A percentile compares a stretch with the other conserved stretches of the same genome.
phyloP scores from a whole-genome alignment of 495 filamentous ascomycete species.

The Chaetomium fimeti region DNA sequence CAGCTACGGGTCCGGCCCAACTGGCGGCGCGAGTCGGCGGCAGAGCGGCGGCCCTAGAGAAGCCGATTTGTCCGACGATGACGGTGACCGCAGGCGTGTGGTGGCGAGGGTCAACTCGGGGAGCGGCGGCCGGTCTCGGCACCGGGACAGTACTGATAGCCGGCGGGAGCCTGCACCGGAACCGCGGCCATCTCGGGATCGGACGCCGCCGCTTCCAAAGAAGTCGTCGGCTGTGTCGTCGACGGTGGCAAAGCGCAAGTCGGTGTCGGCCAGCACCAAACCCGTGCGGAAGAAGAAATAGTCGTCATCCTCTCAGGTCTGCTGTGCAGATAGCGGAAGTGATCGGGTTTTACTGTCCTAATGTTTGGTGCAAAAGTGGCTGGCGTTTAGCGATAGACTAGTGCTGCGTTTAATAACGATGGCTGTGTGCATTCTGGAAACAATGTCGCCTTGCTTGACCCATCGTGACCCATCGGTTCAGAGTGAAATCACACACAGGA shows the following conservation, averaged over 20 bases:
- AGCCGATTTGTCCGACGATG: constrained; percentile 10
- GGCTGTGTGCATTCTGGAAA: too few species aligned
- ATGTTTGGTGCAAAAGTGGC: constrained; percentile 8
- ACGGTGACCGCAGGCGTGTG: background rate
- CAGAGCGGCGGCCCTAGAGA: constrained; percentile 7
- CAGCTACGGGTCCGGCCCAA: constrained; percentile 13
- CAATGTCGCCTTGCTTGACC: too few species aligned
- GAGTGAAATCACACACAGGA: too few species aligned
- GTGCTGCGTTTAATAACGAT: constrained; percentile 25
- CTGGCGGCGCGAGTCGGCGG: constrained; percentile 4
- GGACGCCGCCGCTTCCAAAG: constrained; percentile 28
- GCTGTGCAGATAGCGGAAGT: constrained; percentile 10
- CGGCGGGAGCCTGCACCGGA: constrained; percentile 33
- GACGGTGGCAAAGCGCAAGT: constrained; percentile 33
- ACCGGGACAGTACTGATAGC: constrained; percentile 14
- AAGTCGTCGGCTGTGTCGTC: constrained; percentile 28
- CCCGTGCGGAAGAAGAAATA: constrained; percentile 36
- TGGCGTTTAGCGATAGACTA: constrained; percentile 30
- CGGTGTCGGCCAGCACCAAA: constrained; percentile 18
- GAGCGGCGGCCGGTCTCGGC: constrained; percentile 19
- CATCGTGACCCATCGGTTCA: too few species aligned
- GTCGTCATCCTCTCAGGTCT: constrained; percentile 8
- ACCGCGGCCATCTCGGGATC: constrained; percentile 26
- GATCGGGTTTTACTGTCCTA: constrained; percentile 9
- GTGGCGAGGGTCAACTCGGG: constrained; percentile 17